Evolutionary conservation across 345 rosid genomes (phyloP), one percentile per base, ranked within the genome.

Genomic region (Pistacia integerrima): DNA sequence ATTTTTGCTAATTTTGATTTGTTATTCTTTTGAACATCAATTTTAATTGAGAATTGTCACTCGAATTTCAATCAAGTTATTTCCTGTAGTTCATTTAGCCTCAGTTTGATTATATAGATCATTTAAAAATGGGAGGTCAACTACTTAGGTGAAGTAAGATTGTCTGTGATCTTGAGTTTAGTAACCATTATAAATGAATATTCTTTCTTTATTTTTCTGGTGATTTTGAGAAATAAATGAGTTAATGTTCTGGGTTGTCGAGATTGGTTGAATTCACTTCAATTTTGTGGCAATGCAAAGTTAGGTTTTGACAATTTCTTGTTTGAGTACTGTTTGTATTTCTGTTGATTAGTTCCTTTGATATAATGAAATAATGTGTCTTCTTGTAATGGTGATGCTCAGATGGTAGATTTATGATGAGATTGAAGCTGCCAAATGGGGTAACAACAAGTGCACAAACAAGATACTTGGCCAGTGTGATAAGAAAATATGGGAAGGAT

Each of bases 331-430:
- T 12, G 0, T 8, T 4, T 38, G n/a, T 11, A 10, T 11, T 70
- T 38, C 3, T 5, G 6, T 57, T 18, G 20, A 2, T 57, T 13
- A 14, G 8, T 57, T 13, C 61, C 11, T 33, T 11, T n/a, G n/a
- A 35, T 70, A 18, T 70, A 57, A 57, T 70, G 4, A 38, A 12
- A 17, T 57, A 12, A 70, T 56, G 20, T 11, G 12, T 36, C 10
- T 59, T 59, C 11, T 69, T 70, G 11, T 11, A 16, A 44, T 67
- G 44, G 30, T 75, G 22, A 52, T 76, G 72, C 54, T 62, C 79
- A 93, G 99, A 95, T 86, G 99, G 98, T 28, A 87, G 97, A 79
- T 95, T 95, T 83, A 95, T 95, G 99, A 95, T 95, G 97, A 92
- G 99, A 79, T 69, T 95, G 73, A 95, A 95, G 87, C 85, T 93